Evolutionary conservation across 208 protist genomes (phyloP), one percentile per base, ranked within the genome.

Genomic region (Histomonas meleagridis): DNA sequence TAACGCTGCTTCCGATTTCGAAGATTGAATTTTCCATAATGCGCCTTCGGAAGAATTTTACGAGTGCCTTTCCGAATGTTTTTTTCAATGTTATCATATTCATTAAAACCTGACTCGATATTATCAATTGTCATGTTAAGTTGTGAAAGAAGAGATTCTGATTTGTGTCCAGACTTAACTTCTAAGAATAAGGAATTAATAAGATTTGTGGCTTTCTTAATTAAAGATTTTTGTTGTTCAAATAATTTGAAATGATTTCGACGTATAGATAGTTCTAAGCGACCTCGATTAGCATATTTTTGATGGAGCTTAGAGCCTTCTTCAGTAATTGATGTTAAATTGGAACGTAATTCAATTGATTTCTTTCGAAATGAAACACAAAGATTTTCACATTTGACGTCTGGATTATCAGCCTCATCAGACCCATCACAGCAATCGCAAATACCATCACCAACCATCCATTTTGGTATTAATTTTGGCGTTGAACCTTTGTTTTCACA

Each of bases 401-500:
- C 40, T 28, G 28, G 48, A 40, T 69, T 70, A 55, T 48, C 51
- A 48, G n/a, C 43, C 92, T 95, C 94, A 92, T 95, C 94, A 49
- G 76, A 79, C 3, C 94, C 94, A 91, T 95, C 94, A 70, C 94
- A 95, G 69, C 94, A 95, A 91, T 95, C 94, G 91, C 94, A 95
- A 43, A 94, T 55, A 4, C 94, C 93, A 91, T 95, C 94, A 70
- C 53, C 38, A 18, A 95, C 94, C 5, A 72, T 38, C 46, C 62
- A 93, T 40, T 92, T 91, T 46, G 32, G 46, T 26, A 95, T 78
- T 18, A 70, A 23, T 5, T 16, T 35, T 21, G 48, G 12, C 3
- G n/a, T 14, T 43, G 49, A 48, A 0, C 92, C 92, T 28, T 7
- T 35, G 49, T 95, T 95, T 35, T 23, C 12, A 72, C 94, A 95